Percentiles rank a stretch among this genome's conserved stretches.
Evolutionary conservation across 352 stramenopile genomes (phyloP).

Genomic region (Phytopythium oedochilum): DNA sequence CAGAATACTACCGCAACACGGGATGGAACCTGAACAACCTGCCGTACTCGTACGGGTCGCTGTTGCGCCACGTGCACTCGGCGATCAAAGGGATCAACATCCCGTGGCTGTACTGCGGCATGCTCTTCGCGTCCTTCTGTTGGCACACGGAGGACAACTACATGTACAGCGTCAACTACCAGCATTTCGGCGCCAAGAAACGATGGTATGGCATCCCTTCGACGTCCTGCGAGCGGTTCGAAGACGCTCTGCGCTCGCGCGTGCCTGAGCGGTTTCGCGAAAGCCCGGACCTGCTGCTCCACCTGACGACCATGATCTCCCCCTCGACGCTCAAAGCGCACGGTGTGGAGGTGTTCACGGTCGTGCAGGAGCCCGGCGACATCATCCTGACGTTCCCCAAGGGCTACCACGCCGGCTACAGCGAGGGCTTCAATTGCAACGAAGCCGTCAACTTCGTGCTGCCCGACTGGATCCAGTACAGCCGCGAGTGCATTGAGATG

Average conservation of each 20-base stretch:
- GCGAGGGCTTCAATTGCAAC: constrained; percentile 93
- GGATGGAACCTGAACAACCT: constrained; percentile 99
- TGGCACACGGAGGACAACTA: constrained; percentile 99
- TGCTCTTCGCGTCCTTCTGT: constrained; percentile 97
- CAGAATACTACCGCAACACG: constrained; percentile 72
- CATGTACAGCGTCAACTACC: constrained; percentile 99
- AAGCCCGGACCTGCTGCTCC: constrained; percentile 60
- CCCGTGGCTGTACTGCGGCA: constrained; percentile 98
- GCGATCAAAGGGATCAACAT: constrained; percentile 97
- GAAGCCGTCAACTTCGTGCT: constrained; percentile 88
- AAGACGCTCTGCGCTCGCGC: constrained; percentile 37
- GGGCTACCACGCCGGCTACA: constrained; percentile 96
- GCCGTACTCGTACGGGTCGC: constrained; percentile 86
- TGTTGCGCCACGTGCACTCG: constrained; percentile 92
- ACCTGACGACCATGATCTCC: constrained; percentile 73
- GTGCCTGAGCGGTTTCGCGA: constrained; percentile 59
- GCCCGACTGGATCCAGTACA: constrained; percentile 82
- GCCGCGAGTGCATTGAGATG: constrained; percentile 59
- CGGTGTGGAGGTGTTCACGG: constrained; percentile 55
- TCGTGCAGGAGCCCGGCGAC: constrained; percentile 87
- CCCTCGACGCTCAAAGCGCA: constrained; percentile 37
- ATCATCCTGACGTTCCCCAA: constrained; percentile 98
- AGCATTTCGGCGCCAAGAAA: constrained; percentile 95
- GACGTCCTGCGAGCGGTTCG: constrained; percentile 47
- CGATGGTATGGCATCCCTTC: constrained; percentile 92